Evolutionary conservation across 23 red algal species (phyloP).

Genomic region (Gracilaria gracilis): DNA sequence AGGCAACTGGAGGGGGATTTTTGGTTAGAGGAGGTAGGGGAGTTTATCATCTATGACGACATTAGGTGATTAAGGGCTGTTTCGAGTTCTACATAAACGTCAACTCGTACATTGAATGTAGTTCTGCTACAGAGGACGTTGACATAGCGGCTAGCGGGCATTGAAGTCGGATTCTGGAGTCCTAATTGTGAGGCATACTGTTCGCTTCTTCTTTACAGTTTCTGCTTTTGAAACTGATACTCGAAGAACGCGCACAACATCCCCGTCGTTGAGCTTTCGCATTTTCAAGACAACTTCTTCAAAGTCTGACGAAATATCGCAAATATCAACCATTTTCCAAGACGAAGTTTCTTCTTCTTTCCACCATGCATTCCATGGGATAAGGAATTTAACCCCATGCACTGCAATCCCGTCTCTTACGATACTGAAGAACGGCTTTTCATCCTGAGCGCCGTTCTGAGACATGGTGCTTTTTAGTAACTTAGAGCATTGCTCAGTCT

Average conservation of each 20-base stretch:
- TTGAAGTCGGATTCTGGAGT: not conserved
- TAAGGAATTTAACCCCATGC: conserved; percentile 47
- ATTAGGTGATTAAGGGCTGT: too few relatives aligned
- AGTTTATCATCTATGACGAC: too few relatives aligned
- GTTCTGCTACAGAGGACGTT: not conserved
- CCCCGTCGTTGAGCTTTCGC: conserved; percentile 13
- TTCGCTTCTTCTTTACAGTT: not conserved
- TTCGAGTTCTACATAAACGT: too few relatives aligned
- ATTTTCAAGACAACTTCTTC: conserved; percentile 43
- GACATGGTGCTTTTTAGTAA: conserved; percentile 26
- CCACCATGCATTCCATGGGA: conserved; percentile 54
- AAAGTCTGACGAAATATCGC: conserved; percentile 65
- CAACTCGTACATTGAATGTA: too few relatives aligned
- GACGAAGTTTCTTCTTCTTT: conserved; percentile 23
- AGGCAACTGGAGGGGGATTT: too few relatives aligned
- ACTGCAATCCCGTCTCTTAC: conserved; percentile 31
- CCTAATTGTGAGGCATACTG: conserved; percentile 36
- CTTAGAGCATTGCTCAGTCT: conserved; percentile 6
- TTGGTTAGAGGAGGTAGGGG: too few relatives aligned
- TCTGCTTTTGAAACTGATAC: not conserved
- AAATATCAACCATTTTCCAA: conserved; percentile 61
- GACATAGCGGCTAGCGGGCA: conserved; percentile 11
- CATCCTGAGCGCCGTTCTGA: conserved; percentile 27
- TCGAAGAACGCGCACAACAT: conserved; percentile 46
- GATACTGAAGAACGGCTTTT: conserved; percentile 31